Percentiles rank a stretch among this genome's conserved stretches.
Conservation (phyloP, 1,139 yeast species). For the Yamadazyma friedrichii region DNA sequence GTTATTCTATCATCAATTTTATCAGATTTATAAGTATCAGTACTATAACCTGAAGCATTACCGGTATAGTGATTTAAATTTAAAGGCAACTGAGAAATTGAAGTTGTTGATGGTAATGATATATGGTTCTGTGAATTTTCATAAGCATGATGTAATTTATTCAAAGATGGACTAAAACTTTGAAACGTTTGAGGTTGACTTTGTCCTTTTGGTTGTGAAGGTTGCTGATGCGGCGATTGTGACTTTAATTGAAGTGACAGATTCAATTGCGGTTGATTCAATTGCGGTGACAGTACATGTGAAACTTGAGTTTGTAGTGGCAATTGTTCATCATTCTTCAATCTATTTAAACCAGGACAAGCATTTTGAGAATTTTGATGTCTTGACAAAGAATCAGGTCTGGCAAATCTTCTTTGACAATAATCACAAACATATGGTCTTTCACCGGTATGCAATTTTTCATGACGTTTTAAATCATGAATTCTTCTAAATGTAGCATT, state of each 20-base stretch:
- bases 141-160: neutral
- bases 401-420: slow-evolving; percentile 68
- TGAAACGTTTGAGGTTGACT: neutral
- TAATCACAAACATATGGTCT: slow-evolving; percentile 61
- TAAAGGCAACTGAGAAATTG: neutral
- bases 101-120: neutral
- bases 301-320: neutral
- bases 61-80: neutral
- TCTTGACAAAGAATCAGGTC: slow-evolving; percentile 75
- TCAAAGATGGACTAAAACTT: neutral
- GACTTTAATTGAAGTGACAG: neutral
- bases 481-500: slow-evolving; percentile 63
- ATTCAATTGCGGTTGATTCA: neutral
- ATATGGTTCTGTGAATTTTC: neutral
- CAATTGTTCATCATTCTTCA: neutral
- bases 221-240: neutral
- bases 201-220: neutral
- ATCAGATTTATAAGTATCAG: slow-evolving; percentile 1
- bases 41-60: slow-evolving; percentile 3
- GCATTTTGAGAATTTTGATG: slow-evolving; percentile 52
- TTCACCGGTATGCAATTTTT: slow-evolving; percentile 73
- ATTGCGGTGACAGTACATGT: no score
- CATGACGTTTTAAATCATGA: slow-evolving; percentile 76
- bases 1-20: neutral
- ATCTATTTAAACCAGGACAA: slow-evolving; percentile 23